Conservation (phyloP, 202 grass and related monocot species). For the Schoenoplectus tabernaemontani region DNA sequence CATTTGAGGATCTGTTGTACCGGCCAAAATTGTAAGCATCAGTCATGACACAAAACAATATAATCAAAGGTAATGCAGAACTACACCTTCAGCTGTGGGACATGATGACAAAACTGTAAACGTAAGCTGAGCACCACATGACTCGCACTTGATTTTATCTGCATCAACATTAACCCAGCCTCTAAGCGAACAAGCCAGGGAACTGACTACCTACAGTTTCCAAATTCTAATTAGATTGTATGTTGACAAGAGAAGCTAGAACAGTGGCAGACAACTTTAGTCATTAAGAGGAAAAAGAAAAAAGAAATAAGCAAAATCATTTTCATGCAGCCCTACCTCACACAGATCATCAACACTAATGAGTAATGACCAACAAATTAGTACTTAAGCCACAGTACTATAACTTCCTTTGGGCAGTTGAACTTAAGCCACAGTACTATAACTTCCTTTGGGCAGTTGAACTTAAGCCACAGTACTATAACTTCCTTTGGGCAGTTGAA, state of each 20-base stretch:
- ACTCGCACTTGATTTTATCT: slow-evolving; percentile 85
- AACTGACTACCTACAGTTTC: slow-evolving; percentile 48
- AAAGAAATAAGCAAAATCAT: slow-evolving; percentile 6
- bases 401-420: no score
- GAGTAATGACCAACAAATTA: not conserved
- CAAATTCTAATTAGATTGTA: slow-evolving; percentile 13
- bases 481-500: not conserved
- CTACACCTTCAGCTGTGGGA: slow-evolving; percentile 57
- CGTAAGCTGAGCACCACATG: slow-evolving; percentile 60
- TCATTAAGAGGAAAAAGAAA: slow-evolving; percentile 9
- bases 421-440: no score
- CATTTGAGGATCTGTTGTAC: not conserved
- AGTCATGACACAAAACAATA: not conserved
- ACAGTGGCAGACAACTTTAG: not conserved
- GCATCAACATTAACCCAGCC: slow-evolving; percentile 85
- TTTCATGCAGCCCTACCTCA: not conserved
- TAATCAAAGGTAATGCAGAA: not conserved
- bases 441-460: no score
- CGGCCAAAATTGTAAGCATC: not conserved
- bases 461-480: not conserved
- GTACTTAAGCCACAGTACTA: not conserved
- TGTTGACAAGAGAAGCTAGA: not conserved
- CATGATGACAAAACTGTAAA: slow-evolving; percentile 52
- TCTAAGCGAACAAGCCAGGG: slow-evolving; percentile 61
- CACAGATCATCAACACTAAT: slow-evolving; percentile 21